These are phyloP conservation scores for Raffaelea arxii DNA, from an alignment of 2,329 filamentous ascomycete genomes.

Conservation along the genomic window DNA sequence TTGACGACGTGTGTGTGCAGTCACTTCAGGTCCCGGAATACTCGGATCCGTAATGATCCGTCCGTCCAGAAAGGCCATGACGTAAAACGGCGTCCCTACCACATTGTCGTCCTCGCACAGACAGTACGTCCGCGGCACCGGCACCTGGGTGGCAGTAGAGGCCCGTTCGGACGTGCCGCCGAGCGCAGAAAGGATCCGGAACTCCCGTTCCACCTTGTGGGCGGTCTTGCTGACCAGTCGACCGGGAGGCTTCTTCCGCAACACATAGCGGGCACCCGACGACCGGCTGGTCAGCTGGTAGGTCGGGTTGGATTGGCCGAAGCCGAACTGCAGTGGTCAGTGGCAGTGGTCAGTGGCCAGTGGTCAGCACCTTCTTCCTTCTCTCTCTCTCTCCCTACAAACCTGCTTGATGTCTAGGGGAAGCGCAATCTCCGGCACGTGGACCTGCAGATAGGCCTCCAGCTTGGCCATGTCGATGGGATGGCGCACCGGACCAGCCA, in stretches of 20 bases:
- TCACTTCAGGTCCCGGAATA: constrained; percentile 53
- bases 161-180: constrained; percentile 25
- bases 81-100: constrained; percentile 87
- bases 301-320: constrained; percentile 94
- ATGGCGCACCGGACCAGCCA: constrained; percentile 86
- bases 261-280: constrained; percentile 64
- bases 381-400: constrained; percentile 14
- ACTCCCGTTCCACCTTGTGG: constrained; percentile 94
- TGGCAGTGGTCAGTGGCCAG: no score
- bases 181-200: constrained; percentile 79
- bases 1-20: constrained; percentile 42
- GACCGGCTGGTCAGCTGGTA: constrained; percentile 79
- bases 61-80: constrained; percentile 93
- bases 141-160: constrained; percentile 59
- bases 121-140: constrained; percentile 73
- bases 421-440: constrained; percentile 75
- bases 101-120: constrained; percentile 76
- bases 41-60: constrained; percentile 86
- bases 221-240: constrained; percentile 86
- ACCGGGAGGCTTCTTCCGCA: constrained; percentile 98
- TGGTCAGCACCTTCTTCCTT: background rate
- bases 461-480: constrained; percentile 76
- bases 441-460: constrained; percentile 63
- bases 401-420: constrained; percentile 89
- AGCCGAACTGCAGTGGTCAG: constrained; percentile 62